phyloP scores from a whole-genome alignment of 2,329 filamentous ascomycete species.

The Aphanocladium album region DNA sequence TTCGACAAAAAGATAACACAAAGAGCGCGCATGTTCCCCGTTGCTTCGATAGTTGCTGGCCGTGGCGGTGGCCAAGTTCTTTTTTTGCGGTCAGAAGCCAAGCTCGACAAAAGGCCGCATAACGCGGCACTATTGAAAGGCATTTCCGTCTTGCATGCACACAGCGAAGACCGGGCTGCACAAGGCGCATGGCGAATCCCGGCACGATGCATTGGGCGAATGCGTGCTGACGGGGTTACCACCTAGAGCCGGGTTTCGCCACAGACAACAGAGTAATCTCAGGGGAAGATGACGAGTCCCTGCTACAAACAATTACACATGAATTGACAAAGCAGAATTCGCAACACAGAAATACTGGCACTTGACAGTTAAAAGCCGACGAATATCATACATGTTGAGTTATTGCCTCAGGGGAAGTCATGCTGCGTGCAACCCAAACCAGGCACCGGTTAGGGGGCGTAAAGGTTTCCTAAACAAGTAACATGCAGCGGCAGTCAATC shows the following conservation, averaged over 20 bases:
- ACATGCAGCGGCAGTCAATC: background rate
- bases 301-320: background rate
- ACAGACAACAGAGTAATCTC: background rate
- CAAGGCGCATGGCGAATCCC: background rate
- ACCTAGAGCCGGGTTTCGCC: background rate
- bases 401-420: background rate
- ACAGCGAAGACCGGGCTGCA: background rate
- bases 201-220: background rate
- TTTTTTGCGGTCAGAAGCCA: background rate
- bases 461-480: background rate
- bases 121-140: background rate
- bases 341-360: background rate
- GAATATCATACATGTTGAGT: background rate
- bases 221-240: background rate
- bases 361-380: background rate
- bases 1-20: background rate
- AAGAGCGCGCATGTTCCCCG: background rate
- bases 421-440: background rate
- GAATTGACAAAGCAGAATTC: background rate
- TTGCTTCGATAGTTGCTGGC: background rate
- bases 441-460: background rate
- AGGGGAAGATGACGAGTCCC: conserved; percentile 1
- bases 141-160: background rate
- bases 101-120: background rate
- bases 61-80: background rate